Evolutionary conservation across 768 basidiomycete genomes (phyloP), one percentile per base, ranked within the genome.

Genomic region (Scleroderma bovista): DNA sequence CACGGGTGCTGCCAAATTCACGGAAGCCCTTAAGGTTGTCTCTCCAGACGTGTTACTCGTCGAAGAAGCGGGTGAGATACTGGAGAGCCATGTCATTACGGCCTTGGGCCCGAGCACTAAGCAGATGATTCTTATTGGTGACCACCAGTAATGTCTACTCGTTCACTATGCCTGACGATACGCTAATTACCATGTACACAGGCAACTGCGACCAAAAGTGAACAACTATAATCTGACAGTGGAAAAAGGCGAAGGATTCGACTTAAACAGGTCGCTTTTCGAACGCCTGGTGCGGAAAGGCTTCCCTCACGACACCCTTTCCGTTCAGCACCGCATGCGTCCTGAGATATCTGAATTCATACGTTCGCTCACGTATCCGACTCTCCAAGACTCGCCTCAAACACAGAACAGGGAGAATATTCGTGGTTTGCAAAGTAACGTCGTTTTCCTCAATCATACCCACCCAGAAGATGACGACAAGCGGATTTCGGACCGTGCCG

Each of bases 141-240:
- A 87, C 56, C 84, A 86, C 62, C 78, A 86, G 85, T 84, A 64
- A 13, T 77, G 64, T 41, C n/a, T 22, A n/a, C 17, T 43, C 22
- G 29, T 31, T 11, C 32, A 36, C 34, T 22, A 12, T 48, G 20
- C 42, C 33, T 41, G 1, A 29, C 26, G 26, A 29, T 29, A 43
- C 36, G 46, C 38, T 44, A 2, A 26, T 37, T 20, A 24, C 47
- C 17, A 29, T 20, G 5, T 29, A 9, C 26, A 29, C 36, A 86
- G 84, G 62, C 85, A 87, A 63, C 69, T 87, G 11, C 81, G 86
- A 2, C 85, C 85, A 0, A 87, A 85, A 63, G 80, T 85, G 51
- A 84, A 80, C 52, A 75, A 79, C 49, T 87, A 86, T 48, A 44
- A 59, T 0, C 65, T 87, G 20, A 86, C 83, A 0, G 77, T 85